These are phyloP conservation scores for Paecilomyces fulvus DNA, from an alignment of 2,329 filamentous ascomycete genomes.

Conservation along the genomic window DNA sequence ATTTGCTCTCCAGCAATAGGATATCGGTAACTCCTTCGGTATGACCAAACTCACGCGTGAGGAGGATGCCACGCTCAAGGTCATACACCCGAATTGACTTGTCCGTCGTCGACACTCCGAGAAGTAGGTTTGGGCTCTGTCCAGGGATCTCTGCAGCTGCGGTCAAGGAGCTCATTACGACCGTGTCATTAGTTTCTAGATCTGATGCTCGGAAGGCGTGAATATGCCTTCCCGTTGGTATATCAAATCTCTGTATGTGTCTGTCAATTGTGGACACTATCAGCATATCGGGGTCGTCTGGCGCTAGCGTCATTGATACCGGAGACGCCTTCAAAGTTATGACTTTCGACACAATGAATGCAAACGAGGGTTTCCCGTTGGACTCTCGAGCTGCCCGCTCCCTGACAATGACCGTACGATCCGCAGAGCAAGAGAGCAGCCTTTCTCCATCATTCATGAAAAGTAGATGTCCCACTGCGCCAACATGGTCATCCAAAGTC, in stretches of 20 bases:
- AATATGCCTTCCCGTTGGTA: slow-evolving; percentile 60
- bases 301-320: slow-evolving; percentile 67
- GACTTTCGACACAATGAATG: slow-evolving; percentile 67
- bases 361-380: slow-evolving; percentile 50
- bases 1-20: slow-evolving; percentile 51
- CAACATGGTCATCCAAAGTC: slow-evolving; percentile 84
- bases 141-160: slow-evolving; percentile 47
- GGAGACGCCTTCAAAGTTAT: slow-evolving; percentile 82
- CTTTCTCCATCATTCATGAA: slow-evolving; percentile 63
- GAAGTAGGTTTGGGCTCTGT: slow-evolving; percentile 56
- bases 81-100: slow-evolving; percentile 93
- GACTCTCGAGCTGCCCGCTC: slow-evolving; percentile 63
- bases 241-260: slow-evolving; percentile 50
- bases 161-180: slow-evolving; percentile 70
- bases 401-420: slow-evolving; percentile 77
- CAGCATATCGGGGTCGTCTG: slow-evolving; percentile 49
- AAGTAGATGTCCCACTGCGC: slow-evolving; percentile 69
- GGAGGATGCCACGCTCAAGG: slow-evolving; percentile 61
- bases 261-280: slow-evolving; percentile 56
- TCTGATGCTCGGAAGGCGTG: slow-evolving; percentile 77
- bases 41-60: slow-evolving; percentile 89
- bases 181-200: slow-evolving; percentile 68
- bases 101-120: slow-evolving; percentile 88
- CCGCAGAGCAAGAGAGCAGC: slow-evolving; percentile 77
- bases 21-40: slow-evolving; percentile 88